A percentile compares a stretch with the other conserved stretches of the same genome.
These are phyloP conservation scores for Diplodia scrobiculata DNA, from an alignment of 2,329 filamentous ascomycete genomes.

Conservation along the genomic window DNA sequence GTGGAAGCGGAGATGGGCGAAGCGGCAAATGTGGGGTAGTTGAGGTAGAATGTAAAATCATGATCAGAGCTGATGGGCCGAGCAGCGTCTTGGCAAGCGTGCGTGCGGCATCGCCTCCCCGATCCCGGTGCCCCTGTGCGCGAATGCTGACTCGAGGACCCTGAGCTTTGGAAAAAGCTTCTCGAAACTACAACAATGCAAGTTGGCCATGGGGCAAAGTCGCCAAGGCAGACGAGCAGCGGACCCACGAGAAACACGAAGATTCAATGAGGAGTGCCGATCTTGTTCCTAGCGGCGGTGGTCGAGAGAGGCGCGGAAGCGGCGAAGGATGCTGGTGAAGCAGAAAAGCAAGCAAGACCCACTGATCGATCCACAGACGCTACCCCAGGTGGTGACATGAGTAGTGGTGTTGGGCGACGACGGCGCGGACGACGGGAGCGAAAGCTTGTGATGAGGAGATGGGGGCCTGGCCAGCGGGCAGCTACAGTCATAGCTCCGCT, in stretches of 20 bases:
- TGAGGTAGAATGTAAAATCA: background rate
- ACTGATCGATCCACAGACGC: background rate
- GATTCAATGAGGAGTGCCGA: background rate
- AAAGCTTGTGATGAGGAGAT: background rate
- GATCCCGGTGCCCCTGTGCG: background rate
- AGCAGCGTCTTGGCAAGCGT: background rate
- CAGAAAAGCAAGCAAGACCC: background rate
- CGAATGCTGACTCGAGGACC: background rate
- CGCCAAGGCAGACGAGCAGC: background rate
- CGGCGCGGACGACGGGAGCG: background rate
- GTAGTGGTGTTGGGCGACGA: too few species aligned
- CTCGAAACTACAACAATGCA: background rate
- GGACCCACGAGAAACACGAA: background rate
- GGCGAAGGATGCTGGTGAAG: slow-evolving; percentile 1
- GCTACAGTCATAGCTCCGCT: background rate
- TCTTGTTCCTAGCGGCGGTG: background rate
- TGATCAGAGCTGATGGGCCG: background rate
- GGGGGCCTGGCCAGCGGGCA: background rate
- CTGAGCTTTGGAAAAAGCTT: background rate
- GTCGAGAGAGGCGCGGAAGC: background rate
- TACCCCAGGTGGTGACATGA: background rate
- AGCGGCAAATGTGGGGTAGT: background rate
- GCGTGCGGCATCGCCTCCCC: background rate
- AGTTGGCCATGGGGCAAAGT: background rate
- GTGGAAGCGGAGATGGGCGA: background rate